Conservation (phyloP, 805 yeast species). For the Candida dajiaensis region DNA sequence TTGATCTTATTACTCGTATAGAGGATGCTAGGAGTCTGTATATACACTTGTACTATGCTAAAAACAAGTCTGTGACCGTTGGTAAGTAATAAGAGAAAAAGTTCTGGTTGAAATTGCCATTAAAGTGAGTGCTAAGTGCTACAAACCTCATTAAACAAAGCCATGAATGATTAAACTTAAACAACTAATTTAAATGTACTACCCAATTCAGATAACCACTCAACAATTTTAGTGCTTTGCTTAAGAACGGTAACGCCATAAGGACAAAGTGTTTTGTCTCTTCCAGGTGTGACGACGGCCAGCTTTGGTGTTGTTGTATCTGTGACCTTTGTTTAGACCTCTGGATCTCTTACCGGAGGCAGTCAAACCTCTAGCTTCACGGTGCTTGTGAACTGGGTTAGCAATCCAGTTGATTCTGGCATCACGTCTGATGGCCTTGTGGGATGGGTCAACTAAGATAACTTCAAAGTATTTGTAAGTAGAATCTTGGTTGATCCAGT, state of each 20-base stretch:
- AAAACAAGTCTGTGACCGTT: no score
- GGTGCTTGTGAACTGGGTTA: constrained; percentile 99
- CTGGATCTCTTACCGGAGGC: constrained; percentile 97
- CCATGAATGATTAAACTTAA: not conserved
- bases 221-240: constrained; percentile 2
- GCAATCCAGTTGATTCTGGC: constrained; percentile 99
- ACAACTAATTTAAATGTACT: not conserved
- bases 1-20: no score
- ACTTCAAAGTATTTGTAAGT: constrained; percentile 99
- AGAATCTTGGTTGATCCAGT: constrained; percentile 99
- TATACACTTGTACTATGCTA: no score
- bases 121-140: no score
- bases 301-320: constrained; percentile 94
- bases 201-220: constrained; percentile 1
- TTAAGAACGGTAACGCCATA: constrained; percentile 95
- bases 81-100: no score
- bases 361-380: constrained; percentile 99
- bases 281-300: constrained; percentile 99
- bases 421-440: constrained; percentile 98
- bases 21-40: no score
- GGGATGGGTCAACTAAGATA: constrained; percentile 94
- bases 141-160: not conserved
- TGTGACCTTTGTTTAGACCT: constrained; percentile 99
- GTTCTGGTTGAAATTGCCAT: no score
- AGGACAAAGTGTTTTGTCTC: constrained; percentile 95